Evolutionary conservation across 306 rosid species (phyloP).

Genomic region (Mucuna pruriens): DNA sequence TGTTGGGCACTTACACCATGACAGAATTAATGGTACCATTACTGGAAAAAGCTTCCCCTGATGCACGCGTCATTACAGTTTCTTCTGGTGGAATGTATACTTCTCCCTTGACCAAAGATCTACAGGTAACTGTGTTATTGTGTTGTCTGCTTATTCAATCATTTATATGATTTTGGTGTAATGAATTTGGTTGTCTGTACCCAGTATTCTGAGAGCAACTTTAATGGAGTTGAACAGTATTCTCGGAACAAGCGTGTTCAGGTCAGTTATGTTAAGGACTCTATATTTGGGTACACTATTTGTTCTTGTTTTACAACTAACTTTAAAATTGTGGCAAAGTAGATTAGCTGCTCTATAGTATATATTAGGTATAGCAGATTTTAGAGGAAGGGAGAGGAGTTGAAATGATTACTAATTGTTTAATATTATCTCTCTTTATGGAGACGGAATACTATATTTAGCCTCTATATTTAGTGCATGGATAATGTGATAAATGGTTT

Average conservation of each 20-base stretch:
- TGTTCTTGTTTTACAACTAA: neutral
- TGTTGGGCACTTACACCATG: constrained; percentile 71
- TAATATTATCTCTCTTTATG: too few species aligned
- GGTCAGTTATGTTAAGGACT: constrained; percentile 56
- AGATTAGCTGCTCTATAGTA: too few species aligned
- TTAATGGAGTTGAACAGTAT: constrained; percentile 78
- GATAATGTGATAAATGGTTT: too few species aligned
- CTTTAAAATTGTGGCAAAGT: neutral
- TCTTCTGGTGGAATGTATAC: constrained; percentile 98
- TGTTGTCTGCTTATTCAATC: neutral
- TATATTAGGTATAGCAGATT: neutral
- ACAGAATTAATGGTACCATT: constrained; percentile 81
- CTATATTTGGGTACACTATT: neutral
- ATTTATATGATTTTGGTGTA: neutral
- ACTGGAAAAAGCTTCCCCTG: constrained; percentile 90
- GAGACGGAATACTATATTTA: too few species aligned
- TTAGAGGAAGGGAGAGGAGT: neutral
- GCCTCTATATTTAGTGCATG: too few species aligned
- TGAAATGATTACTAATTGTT: constrained; percentile 4
- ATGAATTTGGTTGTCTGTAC: constrained; percentile 31
- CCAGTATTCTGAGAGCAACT: constrained; percentile 66
- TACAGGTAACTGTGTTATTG: constrained; percentile 64
- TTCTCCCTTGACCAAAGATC: constrained; percentile 72
- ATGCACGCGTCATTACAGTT: constrained; percentile 91
- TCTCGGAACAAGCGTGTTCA: constrained; percentile 88